Base-by-base conservation (phyloP, 495 filamentous ascomycete species). In the Barbatosphaeria neglecta region DNA sequence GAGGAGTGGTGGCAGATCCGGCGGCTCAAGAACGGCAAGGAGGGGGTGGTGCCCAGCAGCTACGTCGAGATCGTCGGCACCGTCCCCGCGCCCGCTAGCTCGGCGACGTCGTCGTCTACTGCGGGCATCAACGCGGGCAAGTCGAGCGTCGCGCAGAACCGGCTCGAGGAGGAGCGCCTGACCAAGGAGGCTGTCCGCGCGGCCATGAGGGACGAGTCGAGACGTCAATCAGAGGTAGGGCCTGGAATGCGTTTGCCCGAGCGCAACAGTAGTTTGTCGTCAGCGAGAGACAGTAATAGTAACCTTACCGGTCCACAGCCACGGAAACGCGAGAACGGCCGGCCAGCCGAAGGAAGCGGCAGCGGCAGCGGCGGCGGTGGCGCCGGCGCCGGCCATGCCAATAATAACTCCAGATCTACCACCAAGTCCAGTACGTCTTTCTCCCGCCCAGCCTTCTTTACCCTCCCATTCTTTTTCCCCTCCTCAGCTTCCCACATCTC, bases 1-100 rank as follows among this genome's bases (percentile, higher is more conserved):
- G 89, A 95, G 39, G 92, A 99, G 60, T 99, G 92, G 92, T 97
- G 93, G 90, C 84, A 89, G 73, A 89, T 99, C 10, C 80, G 85
- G 41, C 78, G 89, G 24, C 51, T 94, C 41, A 89, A 88, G 68
- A 96, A 90, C 61, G 86, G 86, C 40, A 87, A 86, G 57, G 86
- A 94, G 60, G 93, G 92, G n/a, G 92, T 97, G 10, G 90, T 99
- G n/a, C 92, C 92, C 4, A 89, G 87, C 68, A 93, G 85, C 64
- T 99, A 96, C 62, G 82, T 97, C 43, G 92, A 99, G 61, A 69
- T 93, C 23, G 85, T 75, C 10, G 86, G 83, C 35, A 74, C 75
- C 3, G 63, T 82, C 18, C 50, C 70, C 27, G 43, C 56, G 22
- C 50, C 65, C 20, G 52, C 60, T n/a, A 49, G 69, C 19, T 54